These are phyloP conservation scores for Aureobasidium sp. DNA, from an alignment of 2,329 filamentous ascomycete species.

Conservation along the genomic window DNA sequence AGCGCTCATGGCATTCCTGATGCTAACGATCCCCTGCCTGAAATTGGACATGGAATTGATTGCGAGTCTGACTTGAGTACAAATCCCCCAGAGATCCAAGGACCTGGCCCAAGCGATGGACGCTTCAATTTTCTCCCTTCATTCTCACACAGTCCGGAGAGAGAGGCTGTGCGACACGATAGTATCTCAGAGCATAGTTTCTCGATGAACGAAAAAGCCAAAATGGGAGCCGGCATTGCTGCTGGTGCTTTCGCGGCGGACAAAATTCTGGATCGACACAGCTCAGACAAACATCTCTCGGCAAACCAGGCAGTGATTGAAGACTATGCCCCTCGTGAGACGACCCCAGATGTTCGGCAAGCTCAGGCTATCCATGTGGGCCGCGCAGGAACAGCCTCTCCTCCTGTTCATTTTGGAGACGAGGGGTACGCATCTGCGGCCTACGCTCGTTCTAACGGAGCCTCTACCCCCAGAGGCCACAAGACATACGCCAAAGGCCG, in stretches of 20 bases:
- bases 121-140: neutral
- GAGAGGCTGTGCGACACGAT: conserved; percentile 2
- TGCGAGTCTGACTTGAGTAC: conserved; percentile 62
- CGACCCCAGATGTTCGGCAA: conserved; percentile 12
- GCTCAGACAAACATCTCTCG: conserved; percentile 4
- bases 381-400: conserved; percentile 7
- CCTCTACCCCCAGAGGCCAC: neutral
- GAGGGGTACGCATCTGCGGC: conserved; percentile 17
- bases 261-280: neutral
- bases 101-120: neutral
- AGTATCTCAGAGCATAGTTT: conserved; percentile 9
- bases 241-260: conserved; percentile 12
- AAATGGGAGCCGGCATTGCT: conserved; percentile 12
- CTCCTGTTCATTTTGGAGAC: conserved; percentile 14
- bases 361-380: conserved; percentile 11
- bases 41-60: conserved; percentile 59
- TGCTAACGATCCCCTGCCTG: conserved; percentile 62
- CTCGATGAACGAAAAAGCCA: neutral
- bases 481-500: neutral
- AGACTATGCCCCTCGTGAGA: conserved; percentile 12
- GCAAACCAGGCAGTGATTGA: conserved; percentile 9
- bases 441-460: conserved; percentile 16
- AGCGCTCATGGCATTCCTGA: conserved; percentile 63
- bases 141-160: conserved; percentile 1
- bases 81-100: conserved; percentile 48